These are phyloP conservation scores for Colletotrichum lindemuthianum DNA, from an alignment of 2,329 filamentous ascomycete species.

Conservation along the genomic window DNA sequence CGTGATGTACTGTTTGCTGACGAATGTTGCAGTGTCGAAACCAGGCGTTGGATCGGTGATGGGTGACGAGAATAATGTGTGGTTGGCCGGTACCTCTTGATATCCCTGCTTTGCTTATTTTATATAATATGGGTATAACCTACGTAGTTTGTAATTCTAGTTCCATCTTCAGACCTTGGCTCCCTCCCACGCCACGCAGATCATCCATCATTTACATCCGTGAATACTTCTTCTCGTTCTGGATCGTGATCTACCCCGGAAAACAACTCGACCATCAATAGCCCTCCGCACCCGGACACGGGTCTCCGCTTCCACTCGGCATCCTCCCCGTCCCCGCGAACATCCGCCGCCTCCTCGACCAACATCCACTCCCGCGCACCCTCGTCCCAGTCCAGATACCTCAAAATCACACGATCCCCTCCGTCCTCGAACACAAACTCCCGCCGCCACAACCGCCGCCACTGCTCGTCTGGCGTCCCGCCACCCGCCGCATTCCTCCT, in stretches of 20 bases:
- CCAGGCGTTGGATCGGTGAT: conserved; percentile 35
- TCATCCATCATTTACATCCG: too few species aligned
- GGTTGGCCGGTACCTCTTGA: background rate
- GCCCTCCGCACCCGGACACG: conserved; percentile 40
- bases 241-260: background rate
- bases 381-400: conserved; percentile 42
- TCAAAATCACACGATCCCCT: conserved; percentile 44
- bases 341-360: conserved; percentile 50
- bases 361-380: conserved; percentile 47
- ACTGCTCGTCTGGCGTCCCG: conserved; percentile 42
- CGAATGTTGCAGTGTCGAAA: conserved; percentile 31
- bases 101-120: conserved; percentile 1
- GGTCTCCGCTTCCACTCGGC: conserved; percentile 49
- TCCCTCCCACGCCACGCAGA: too few species aligned
- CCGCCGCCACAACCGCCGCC: conserved; percentile 45
- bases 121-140: background rate
- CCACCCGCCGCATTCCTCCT: conserved; percentile 42
- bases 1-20: conserved; percentile 1
- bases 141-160: too few species aligned
- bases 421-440: conserved; percentile 49
- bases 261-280: conserved; percentile 36
- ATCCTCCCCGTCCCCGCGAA: conserved; percentile 40
- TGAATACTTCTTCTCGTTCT: too few species aligned
- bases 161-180: too few species aligned
- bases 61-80: too few species aligned